Percentiles rank a stretch among this genome's conserved stretches.
Conservation (phyloP, 306 rosid genomes). For the Dalbergia cochinchinensis region DNA sequence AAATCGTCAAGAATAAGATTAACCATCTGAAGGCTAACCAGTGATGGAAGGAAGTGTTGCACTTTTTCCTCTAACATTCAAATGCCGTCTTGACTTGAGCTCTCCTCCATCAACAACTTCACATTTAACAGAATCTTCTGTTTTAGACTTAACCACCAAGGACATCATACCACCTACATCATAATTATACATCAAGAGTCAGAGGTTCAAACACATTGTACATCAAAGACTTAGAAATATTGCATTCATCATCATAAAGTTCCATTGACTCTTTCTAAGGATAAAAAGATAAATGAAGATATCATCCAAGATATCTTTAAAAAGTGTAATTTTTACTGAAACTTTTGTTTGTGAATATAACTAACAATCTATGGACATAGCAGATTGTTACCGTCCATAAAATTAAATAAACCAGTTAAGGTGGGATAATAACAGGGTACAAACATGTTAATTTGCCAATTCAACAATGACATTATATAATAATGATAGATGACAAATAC, state of each 20-base stretch:
- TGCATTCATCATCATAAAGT: not conserved
- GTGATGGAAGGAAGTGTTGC: slow-evolving; percentile 98
- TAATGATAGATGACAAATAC: not conserved
- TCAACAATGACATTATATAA: too few relatives aligned
- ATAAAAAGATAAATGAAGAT: not conserved
- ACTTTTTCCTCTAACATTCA: slow-evolving; percentile 97
- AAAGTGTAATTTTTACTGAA: not conserved
- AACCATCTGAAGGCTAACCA: slow-evolving; percentile 60
- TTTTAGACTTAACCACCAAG: slow-evolving; percentile 76
- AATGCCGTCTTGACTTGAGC: slow-evolving; percentile 91
- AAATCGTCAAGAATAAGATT: slow-evolving; percentile 16
- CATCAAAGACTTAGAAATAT: slow-evolving; percentile 5
- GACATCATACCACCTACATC: slow-evolving; percentile 94
- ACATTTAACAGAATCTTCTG: slow-evolving; percentile 76
- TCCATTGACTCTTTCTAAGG: not conserved
- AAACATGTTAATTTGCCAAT: too few relatives aligned
- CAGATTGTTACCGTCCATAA: not conserved
- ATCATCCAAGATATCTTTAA: slow-evolving; percentile 13
- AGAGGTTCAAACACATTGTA: slow-evolving; percentile 6
- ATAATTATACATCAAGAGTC: slow-evolving; percentile 40
- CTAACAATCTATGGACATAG: not conserved
- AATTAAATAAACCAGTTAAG: not conserved
- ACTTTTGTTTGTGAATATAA: not conserved
- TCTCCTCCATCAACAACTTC: slow-evolving; percentile 98
- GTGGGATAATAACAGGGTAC: not conserved